Base-by-base conservation (phyloP, 1,139 yeast genomes). In the Geotrichum candidum region DNA sequence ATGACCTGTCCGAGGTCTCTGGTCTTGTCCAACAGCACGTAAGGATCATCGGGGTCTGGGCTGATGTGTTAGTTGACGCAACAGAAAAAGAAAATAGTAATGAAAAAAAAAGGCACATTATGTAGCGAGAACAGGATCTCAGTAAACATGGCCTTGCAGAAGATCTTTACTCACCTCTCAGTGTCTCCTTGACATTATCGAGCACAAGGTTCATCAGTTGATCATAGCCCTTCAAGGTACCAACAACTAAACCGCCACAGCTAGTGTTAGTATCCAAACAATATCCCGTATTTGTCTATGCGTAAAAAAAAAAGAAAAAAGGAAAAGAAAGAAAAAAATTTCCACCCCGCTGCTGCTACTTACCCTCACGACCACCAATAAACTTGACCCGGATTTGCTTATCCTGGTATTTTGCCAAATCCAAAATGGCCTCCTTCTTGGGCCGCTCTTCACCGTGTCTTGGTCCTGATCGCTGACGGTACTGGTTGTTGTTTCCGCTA, bases 191-290 rank as follows among this genome's bases (percentile, higher is more conserved):
- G 13, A 89, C 92, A 55, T 91, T 86, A 69, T 91, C 97, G 68
- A 94, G 81, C 9, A 94, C 98, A 68, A 94, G 80, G 76, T 94
- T 94, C 96, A 92, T 88, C 74, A 91, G 81, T 74, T 89, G 96
- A 73, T 94, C 99, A 73, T 82, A 91, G 23, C 99, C 98, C 70
- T 88, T 90, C 68, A 94, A 81, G 0, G 78, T 76, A 29, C 99
- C 99, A 31, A 81, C 80, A 10, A 92, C 86, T 54, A 51, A 6
- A 45, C 11, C 79, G 11, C 10, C 11, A 45, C 18, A 23, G 23
- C 15, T n/a, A 10, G 3, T 5, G 78, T 50, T 57, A 45, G 52
- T 33, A n/a, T 22, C n/a, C 25, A 46, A 13, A 33, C 22, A 9
- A 13, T 25, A 10, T n/a, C 25, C 31, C 23, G 1, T 4, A 25